A percentile compares a stretch with the other conserved stretches of the same genome.
These are phyloP conservation scores for Phyllostachys edulis DNA, from an alignment of 176 grass and related monocot species.

Conservation along the genomic window DNA sequence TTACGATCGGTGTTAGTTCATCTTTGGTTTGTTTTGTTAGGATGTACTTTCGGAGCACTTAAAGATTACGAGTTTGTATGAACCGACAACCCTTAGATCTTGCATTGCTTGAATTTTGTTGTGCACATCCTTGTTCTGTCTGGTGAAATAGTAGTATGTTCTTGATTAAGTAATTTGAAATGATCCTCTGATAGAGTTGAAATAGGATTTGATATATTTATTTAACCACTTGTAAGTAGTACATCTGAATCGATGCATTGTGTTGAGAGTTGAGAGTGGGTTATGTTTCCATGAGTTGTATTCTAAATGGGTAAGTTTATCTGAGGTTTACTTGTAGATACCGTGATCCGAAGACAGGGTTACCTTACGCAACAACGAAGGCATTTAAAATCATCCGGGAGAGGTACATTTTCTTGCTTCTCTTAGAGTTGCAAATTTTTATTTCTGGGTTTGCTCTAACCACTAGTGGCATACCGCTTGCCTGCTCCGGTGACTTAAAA, in stretches of 20 bases:
- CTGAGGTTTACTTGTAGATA: slow-evolving; percentile 56
- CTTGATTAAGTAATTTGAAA: no score
- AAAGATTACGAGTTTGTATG: background rate
- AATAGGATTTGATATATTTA: background rate
- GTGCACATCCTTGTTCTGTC: background rate
- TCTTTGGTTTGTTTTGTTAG: background rate
- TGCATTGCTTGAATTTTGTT: slow-evolving; percentile 7
- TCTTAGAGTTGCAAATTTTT: no score
- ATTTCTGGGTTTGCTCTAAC: no score
- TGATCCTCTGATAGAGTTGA: background rate
- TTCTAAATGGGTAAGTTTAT: slow-evolving; percentile 31
- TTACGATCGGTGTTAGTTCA: background rate
- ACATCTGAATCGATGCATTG: slow-evolving; percentile 15
- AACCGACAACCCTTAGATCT: background rate
- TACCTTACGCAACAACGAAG: slow-evolving; percentile 86
- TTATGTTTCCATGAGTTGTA: slow-evolving; percentile 22
- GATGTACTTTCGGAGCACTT: background rate
- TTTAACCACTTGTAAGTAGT: background rate
- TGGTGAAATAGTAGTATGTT: background rate
- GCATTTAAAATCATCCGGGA: slow-evolving; percentile 84
- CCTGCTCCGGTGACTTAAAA: no score
- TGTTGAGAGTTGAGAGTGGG: background rate
- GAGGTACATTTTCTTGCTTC: slow-evolving; percentile 52
- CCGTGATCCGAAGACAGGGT: slow-evolving; percentile 80
- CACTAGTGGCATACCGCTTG: no score